Evolutionary conservation across 495 filamentous ascomycete genomes (phyloP).

Genomic region (Melanomma pulvis-pyrius): DNA sequence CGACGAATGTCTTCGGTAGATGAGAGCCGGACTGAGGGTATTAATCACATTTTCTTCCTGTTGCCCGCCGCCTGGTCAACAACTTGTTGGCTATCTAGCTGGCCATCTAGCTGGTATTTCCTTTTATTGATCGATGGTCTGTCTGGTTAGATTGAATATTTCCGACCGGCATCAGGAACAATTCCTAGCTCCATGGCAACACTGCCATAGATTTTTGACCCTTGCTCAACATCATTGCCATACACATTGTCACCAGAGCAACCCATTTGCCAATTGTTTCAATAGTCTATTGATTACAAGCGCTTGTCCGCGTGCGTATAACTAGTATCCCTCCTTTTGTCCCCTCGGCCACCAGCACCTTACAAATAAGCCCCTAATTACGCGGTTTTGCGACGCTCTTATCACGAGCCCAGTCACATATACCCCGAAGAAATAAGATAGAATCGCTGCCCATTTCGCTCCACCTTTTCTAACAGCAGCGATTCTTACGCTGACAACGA

Average conservation of each 20-base stretch:
- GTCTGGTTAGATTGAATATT: too few relatives aligned
- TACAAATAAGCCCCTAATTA: conserved; percentile 44
- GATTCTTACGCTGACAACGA: conserved; percentile 8
- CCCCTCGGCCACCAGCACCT: conserved; percentile 13
- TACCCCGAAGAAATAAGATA: conserved; percentile 29
- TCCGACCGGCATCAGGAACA: too few relatives aligned
- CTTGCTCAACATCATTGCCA: background rate
- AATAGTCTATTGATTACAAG: background rate
- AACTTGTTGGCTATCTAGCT: too few relatives aligned
- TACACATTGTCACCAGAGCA: background rate
- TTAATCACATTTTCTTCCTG: too few relatives aligned
- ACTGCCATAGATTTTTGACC: too few relatives aligned
- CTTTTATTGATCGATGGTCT: too few relatives aligned
- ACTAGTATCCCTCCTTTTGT: background rate
- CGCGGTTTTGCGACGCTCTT: conserved; percentile 53
- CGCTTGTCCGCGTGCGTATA: background rate
- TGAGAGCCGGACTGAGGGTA: too few relatives aligned
- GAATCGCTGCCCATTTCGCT: conserved; percentile 17
- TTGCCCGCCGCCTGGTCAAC: too few relatives aligned
- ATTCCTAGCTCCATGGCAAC: too few relatives aligned
- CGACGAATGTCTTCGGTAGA: too few relatives aligned
- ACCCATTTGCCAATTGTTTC: background rate
- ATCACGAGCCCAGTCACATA: conserved; percentile 56
- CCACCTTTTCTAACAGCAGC: background rate
- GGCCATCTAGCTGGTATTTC: too few relatives aligned